Conservation (phyloP, 108 stramenopile genomes). For the Nannochloropsis gaditana region DNA sequence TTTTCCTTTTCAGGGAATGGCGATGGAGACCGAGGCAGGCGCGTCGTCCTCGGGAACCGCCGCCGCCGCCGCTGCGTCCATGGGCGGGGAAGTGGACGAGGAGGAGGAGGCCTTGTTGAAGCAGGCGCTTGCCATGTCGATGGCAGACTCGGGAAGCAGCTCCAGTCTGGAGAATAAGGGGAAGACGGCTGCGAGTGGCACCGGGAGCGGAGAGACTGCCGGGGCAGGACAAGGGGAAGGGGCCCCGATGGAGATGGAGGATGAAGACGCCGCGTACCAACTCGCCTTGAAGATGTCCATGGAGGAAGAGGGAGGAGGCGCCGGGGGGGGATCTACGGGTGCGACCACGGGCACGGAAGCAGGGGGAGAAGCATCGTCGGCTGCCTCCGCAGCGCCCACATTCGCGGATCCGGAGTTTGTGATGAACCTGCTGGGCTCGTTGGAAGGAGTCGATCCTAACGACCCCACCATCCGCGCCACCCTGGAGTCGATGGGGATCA, state of each 20-base stretch:
- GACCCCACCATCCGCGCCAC: constrained; percentile 82
- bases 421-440: constrained; percentile 65
- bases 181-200: constrained; percentile 17
- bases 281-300: constrained; percentile 81
- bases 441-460: constrained; percentile 81
- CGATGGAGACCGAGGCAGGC: constrained; percentile 48
- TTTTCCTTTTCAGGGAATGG: constrained; percentile 34
- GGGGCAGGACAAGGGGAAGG: constrained; percentile 29
- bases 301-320: constrained; percentile 41
- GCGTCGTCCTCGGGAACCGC: constrained; percentile 22
- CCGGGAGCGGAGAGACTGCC: constrained; percentile 28
- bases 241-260: constrained; percentile 55
- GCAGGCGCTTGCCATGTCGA: constrained; percentile 93
- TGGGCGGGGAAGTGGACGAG: constrained; percentile 40
- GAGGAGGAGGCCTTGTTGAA: constrained; percentile 83
- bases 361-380: neutral
- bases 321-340: constrained; percentile 21
- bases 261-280: constrained; percentile 80
- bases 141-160: constrained; percentile 65
- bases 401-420: constrained; percentile 74
- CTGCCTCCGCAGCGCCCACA: constrained; percentile 24
- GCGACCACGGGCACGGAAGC: neutral
- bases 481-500: constrained; percentile 40
- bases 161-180: constrained; percentile 44
- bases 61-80: neutral